These are phyloP conservation scores for Russula earlei DNA, from an alignment of 768 basidiomycete species.

Conservation along the genomic window DNA sequence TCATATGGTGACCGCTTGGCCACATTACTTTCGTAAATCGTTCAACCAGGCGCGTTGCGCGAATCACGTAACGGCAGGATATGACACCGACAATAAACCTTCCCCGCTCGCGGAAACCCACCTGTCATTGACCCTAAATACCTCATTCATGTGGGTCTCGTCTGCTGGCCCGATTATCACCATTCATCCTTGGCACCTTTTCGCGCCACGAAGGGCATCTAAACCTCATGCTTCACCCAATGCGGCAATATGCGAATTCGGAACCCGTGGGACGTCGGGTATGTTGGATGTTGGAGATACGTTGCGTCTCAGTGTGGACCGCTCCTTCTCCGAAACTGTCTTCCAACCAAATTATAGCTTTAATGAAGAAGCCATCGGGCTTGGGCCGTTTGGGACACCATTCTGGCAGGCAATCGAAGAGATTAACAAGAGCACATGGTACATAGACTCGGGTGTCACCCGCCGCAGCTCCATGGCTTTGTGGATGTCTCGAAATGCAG, in stretches of 20 bases:
- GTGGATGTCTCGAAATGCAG: neutral
- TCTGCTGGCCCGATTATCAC: conserved; percentile 1
- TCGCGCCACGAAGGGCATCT: neutral
- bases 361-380: neutral
- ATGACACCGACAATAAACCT: neutral
- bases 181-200: neutral
- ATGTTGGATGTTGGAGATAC: neutral
- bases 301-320: neutral
- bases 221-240: neutral
- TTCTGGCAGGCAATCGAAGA: neutral
- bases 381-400: neutral
- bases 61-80: conserved; percentile 3
- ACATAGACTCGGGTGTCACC: neutral
- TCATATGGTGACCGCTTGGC: conserved; percentile 11
- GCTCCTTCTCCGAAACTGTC: neutral
- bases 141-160: neutral
- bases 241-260: neutral
- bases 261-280: too few relatives aligned
- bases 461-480: neutral
- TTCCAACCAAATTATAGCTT: neutral
- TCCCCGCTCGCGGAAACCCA: too few relatives aligned
- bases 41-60: neutral
- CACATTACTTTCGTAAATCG: conserved; percentile 1
- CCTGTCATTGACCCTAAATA: neutral
- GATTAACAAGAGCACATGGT: neutral